Evolutionary conservation across 345 rosid genomes (phyloP).

Genomic region (Kandelia obovata): DNA sequence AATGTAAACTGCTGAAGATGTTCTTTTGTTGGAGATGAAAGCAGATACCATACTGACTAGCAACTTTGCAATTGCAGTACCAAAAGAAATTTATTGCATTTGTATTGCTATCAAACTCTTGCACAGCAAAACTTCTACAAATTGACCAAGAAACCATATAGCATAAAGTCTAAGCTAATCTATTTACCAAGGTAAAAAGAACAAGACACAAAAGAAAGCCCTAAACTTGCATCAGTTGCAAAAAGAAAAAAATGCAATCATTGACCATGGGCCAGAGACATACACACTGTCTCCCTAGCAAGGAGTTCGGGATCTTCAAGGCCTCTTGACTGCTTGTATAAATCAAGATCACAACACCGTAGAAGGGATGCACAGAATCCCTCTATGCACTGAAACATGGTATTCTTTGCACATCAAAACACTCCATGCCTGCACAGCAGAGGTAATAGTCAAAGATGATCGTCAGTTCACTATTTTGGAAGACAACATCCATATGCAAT

Average conservation of each 20-base stretch:
- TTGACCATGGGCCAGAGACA: slow-evolving; percentile 26
- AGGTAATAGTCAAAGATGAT: neutral
- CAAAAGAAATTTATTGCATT: neutral
- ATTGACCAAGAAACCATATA: neutral
- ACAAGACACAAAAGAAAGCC: neutral
- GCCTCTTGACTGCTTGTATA: slow-evolving; percentile 69
- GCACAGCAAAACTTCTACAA: neutral
- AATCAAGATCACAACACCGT: slow-evolving; percentile 78
- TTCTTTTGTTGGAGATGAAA: neutral
- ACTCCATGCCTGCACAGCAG: slow-evolving; percentile 62
- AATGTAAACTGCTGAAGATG: neutral
- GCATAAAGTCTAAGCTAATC: neutral
- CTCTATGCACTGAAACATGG: slow-evolving; percentile 91
- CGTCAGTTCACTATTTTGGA: slow-evolving; percentile 11
- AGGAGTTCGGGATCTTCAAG: slow-evolving; percentile 90
- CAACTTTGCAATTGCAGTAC: neutral
- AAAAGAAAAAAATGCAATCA: slow-evolving; percentile 1
- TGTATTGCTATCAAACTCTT: neutral
- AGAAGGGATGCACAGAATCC: slow-evolving; percentile 62
- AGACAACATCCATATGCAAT: neutral
- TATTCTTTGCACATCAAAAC: slow-evolving; percentile 54
- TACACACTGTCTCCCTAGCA: slow-evolving; percentile 97
- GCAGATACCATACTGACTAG: neutral
- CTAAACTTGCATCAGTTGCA: neutral
- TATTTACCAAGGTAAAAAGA: neutral